Conservation (phyloP, 129 eudicot genomes). For the Pittosporum tobira region DNA sequence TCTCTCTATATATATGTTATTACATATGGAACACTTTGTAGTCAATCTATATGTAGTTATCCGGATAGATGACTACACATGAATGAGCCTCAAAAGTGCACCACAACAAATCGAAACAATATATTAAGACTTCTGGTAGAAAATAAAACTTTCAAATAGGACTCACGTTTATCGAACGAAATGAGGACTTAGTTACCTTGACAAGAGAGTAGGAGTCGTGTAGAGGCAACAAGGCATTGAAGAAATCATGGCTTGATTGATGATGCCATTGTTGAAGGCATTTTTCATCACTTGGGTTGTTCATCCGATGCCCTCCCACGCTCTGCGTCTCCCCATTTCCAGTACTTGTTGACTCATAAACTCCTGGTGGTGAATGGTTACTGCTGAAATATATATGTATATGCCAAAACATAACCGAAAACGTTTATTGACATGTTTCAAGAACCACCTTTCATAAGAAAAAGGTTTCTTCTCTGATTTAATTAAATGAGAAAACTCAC, state of each 20-base stretch:
- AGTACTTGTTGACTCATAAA: conserved; percentile 36
- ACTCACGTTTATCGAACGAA: neutral
- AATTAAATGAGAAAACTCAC: too few species aligned
- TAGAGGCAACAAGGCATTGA: conserved; percentile 32
- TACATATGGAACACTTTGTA: too few species aligned
- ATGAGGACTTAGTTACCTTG: conserved; percentile 18
- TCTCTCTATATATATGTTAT: too few species aligned
- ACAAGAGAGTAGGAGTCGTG: conserved; percentile 28
- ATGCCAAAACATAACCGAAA: too few species aligned
- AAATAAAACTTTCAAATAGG: too few species aligned
- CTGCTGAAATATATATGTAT: conserved; percentile 31
- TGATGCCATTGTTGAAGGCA: conserved; percentile 40
- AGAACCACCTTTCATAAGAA: neutral
- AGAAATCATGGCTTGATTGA: conserved; percentile 40
- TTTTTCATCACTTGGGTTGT: conserved; percentile 27
- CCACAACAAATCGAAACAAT: too few species aligned
- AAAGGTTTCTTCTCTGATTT: too few species aligned
- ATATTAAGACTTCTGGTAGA: neutral
- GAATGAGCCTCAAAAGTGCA: too few species aligned
- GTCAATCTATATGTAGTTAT: too few species aligned
- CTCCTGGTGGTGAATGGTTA: conserved; percentile 37
- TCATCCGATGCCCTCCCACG: conserved; percentile 33
- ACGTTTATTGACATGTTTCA: too few species aligned
- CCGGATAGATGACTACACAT: too few species aligned
- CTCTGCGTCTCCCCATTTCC: conserved; percentile 34